Evolutionary conservation across 768 basidiomycete genomes (phyloP), one percentile per base, ranked within the genome.

Genomic region (Lactarius hatsudake): DNA sequence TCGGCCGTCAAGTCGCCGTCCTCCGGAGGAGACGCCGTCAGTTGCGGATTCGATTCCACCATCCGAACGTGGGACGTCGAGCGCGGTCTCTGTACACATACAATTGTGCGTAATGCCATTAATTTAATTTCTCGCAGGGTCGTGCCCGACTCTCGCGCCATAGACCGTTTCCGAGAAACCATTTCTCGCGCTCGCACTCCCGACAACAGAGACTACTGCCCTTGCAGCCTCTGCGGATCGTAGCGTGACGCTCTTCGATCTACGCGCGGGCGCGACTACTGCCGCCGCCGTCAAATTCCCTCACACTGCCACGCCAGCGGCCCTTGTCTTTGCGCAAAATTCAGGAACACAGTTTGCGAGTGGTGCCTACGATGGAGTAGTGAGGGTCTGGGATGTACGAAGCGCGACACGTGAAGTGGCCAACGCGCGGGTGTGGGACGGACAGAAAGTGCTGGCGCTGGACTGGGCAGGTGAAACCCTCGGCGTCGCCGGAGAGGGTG

Each of bases 41-140:
- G 91, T 71, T 89, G 88, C 73, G 91, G 93, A 0, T 93, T 93
- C 74, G 96, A 97, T 77, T 96, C 95, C 34, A 93, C 93, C 0
- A 86, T 98, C 6, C 82, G 94, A 28, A 79, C 82, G 2, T 99
- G 96, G 96, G 94, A 97, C 73, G 80, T 89, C 3, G 90, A 93
- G 71, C 83, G 80, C 45, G 93, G 90, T 2, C 77, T 93, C 6
- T 94, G 90, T 66, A 79, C 82, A 0, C 75, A 83, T 54, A 92
- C 90, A 0, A 86, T 91, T 55, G 91, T 93, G 70, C 67, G 88
- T 80, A 45, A 38, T 12, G 18, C 1, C 20, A 13, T 10, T 23
- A 1, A 32, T 13, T 38, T 38, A n/a, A n/a, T 38, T 38, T 38
- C 12, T 38, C 32, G 32, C n/a, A 7, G 15, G 15, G 40, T 8